Evolutionary conservation across 768 basidiomycete genomes (phyloP).

Genomic region (Pleurotus sapidus): DNA sequence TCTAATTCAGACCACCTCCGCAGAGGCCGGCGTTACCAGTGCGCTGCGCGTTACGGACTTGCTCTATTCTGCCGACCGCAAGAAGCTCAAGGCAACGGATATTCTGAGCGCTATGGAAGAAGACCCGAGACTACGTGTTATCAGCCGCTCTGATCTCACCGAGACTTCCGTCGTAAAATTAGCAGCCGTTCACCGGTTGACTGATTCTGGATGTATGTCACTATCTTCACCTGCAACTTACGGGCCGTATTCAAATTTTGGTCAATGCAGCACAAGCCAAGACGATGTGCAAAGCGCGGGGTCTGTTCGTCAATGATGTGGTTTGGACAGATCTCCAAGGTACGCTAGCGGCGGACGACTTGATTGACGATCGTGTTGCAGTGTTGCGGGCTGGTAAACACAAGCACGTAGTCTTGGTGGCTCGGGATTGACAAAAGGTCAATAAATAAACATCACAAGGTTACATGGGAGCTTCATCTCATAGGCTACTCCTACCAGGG

Average conservation of each 20-base stretch:
- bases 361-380: conserved; percentile 60
- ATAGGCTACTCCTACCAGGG: too few species aligned
- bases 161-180: conserved; percentile 58
- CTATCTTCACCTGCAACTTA: neutral
- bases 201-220: conserved; percentile 60
- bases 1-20: conserved; percentile 3
- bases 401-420: conserved; percentile 55
- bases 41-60: conserved; percentile 43
- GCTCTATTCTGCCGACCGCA: conserved; percentile 40
- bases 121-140: conserved; percentile 63
- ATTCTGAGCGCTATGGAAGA: conserved; percentile 59
- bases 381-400: conserved; percentile 77
- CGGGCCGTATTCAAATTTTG: too few species aligned
- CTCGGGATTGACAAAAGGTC: conserved; percentile 16
- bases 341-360: conserved; percentile 34
- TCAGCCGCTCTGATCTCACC: conserved; percentile 48
- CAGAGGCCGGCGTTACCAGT: conserved; percentile 34
- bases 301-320: conserved; percentile 70
- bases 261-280: conserved; percentile 55
- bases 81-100: conserved; percentile 49
- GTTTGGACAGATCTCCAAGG: conserved; percentile 31
- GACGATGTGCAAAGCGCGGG: conserved; percentile 58
- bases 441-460: neutral
- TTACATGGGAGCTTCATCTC: too few species aligned
- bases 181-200: conserved; percentile 53